Evolutionary conservation across 1,284 basidiomycete genomes (phyloP).

Genomic region (Leccinum subspadiceum): DNA sequence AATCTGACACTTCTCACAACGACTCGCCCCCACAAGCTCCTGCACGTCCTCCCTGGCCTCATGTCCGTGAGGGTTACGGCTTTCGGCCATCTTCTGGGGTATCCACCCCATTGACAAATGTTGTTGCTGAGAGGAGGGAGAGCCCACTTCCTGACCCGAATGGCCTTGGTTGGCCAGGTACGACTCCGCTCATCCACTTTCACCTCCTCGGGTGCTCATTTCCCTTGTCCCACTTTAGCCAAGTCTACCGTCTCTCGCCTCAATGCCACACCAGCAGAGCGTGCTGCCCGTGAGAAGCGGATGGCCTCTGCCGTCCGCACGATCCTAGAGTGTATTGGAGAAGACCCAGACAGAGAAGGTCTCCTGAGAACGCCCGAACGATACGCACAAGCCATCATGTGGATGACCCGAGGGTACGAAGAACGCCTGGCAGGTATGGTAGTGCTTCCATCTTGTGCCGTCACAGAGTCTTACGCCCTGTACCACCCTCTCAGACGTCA

Average conservation of each 20-base stretch:
- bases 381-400: slow-evolving; percentile 96
- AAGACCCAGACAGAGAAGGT: slow-evolving; percentile 95
- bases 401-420: slow-evolving; percentile 99
- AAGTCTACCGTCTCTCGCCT: slow-evolving; percentile 88
- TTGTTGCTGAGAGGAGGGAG: slow-evolving; percentile 20
- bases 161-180: slow-evolving; percentile 94
- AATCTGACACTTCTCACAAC: slow-evolving; percentile 1
- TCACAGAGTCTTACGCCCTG: slow-evolving; percentile 4
- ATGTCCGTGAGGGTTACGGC: slow-evolving; percentile 73
- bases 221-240: slow-evolving; percentile 46
- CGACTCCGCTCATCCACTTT: slow-evolving; percentile 22
- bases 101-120: slow-evolving; percentile 54
- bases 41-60: slow-evolving; percentile 29
- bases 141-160: slow-evolving; percentile 76
- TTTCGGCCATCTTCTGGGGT: slow-evolving; percentile 70
- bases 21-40: slow-evolving; percentile 17
- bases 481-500: slow-evolving; percentile 69
- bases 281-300: slow-evolving; percentile 68
- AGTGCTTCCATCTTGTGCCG: slow-evolving; percentile 12
- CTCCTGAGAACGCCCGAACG: slow-evolving; percentile 90
- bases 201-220: slow-evolving; percentile 8
- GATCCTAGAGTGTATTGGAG: slow-evolving; percentile 95
- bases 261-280: slow-evolving; percentile 75
- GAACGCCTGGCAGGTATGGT: slow-evolving; percentile 80
- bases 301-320: slow-evolving; percentile 86